Evolutionary conservation across 78 protist genomes (phyloP).

Genomic region (Dictyostelium firmibasis): DNA sequence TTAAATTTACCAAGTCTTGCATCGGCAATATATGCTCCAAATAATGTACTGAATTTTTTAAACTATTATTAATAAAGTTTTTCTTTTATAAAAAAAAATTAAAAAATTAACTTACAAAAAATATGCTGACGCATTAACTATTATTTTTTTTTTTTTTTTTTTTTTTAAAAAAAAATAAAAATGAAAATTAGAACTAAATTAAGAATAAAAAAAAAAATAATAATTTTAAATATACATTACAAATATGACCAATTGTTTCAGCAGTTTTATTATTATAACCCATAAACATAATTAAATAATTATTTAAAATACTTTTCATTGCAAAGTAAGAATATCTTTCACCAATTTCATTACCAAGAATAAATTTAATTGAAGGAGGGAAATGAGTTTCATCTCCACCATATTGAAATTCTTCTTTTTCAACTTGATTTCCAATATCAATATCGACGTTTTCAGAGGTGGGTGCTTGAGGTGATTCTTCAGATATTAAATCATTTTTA

Average conservation of each 20-base stretch:
- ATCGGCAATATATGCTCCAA: constrained; percentile 82
- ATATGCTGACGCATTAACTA: not conserved
- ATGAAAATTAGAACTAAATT: too few relatives aligned
- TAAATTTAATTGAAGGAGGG: constrained; percentile 46
- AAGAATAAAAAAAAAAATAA: not conserved
- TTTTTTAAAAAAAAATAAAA: too few relatives aligned
- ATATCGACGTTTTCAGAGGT: not conserved
- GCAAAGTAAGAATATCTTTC: constrained; percentile 73
- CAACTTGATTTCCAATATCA: not conserved
- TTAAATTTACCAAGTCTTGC: constrained; percentile 70
- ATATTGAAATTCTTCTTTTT: not conserved
- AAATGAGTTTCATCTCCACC: not conserved
- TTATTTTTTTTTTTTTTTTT: not conserved
- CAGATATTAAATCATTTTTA: not conserved
- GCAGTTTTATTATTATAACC: constrained; percentile 52
- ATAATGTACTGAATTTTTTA: constrained; percentile 37
- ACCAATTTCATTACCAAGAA: constrained; percentile 80
- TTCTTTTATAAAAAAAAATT: not conserved
- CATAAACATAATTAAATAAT: constrained; percentile 63
- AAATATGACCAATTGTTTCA: constrained; percentile 43
- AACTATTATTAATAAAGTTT: not conserved
- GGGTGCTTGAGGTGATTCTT: not conserved
- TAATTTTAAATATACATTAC: constrained; percentile 2
- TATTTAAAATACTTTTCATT: constrained; percentile 52
- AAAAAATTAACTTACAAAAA: constrained; percentile 39